Conservation (phyloP, 176 grass and related monocot genomes). For the Aechmea fasciata region DNA sequence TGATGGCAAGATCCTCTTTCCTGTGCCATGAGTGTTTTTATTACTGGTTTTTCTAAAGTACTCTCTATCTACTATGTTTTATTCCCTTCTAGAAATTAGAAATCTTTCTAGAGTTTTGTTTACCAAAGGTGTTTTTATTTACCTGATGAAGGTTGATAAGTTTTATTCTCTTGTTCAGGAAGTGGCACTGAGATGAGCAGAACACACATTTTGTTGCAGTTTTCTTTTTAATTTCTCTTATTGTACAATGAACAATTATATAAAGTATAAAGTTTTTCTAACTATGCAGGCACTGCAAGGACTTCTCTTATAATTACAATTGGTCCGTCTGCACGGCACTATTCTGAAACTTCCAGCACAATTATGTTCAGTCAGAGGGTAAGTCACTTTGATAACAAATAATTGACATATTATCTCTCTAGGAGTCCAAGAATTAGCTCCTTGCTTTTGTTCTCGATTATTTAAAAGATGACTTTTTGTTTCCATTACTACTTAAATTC, state of each 20-base stretch:
- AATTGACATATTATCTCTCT: background rate
- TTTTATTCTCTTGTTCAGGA: background rate
- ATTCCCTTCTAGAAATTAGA: background rate
- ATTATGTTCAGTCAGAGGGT: constrained; percentile 93
- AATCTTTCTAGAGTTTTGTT: background rate
- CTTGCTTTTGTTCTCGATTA: background rate
- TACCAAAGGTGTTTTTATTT: background rate
- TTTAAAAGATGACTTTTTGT: too few species aligned
- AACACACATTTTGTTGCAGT: background rate
- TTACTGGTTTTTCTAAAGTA: background rate
- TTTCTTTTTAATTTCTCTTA: too few species aligned
- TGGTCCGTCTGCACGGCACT: constrained; percentile 74
- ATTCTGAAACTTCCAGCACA: constrained; percentile 96
- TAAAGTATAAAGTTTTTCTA: constrained; percentile 17
- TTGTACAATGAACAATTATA: background rate
- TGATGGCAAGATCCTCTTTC: background rate
- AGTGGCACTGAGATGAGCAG: background rate
- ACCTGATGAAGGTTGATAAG: background rate
- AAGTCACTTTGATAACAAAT: constrained; percentile 26
- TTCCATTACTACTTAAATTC: too few species aligned
- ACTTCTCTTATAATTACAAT: constrained; percentile 92
- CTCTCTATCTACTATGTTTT: background rate
- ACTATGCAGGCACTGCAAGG: constrained; percentile 68
- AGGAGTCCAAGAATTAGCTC: background rate
- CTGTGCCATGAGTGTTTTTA: too few species aligned